These are phyloP conservation scores for Inonotus hispidus DNA, from an alignment of 1,284 basidiomycete species.

Conservation along the genomic window DNA sequence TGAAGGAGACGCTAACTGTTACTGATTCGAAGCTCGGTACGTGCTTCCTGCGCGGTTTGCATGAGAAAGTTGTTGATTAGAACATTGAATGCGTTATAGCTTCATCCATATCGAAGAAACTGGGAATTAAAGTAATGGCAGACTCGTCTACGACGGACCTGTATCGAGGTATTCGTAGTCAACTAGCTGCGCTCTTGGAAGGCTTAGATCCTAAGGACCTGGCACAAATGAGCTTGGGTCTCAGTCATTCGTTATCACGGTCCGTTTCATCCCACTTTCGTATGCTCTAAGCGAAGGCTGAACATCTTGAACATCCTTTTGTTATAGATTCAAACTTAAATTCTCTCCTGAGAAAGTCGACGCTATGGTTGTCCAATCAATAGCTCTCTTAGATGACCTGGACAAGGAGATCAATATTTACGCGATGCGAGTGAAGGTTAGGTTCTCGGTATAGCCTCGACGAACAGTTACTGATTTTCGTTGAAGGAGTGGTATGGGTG, in stretches of 20 bases:
- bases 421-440: slow-evolving; percentile 95
- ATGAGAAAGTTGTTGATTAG: neutral
- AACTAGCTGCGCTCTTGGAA: slow-evolving; percentile 83
- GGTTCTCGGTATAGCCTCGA: neutral
- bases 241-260: slow-evolving; percentile 94
- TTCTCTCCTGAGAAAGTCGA: slow-evolving; percentile 99
- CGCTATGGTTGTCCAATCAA: slow-evolving; percentile 99
- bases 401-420: slow-evolving; percentile 99
- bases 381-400: slow-evolving; percentile 95
- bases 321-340: slow-evolving; percentile 92
- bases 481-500: slow-evolving; percentile 97
- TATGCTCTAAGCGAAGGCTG: neutral
- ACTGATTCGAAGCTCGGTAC: slow-evolving; percentile 88
- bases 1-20: slow-evolving; percentile 84
- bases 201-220: slow-evolving; percentile 94
- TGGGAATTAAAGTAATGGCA: slow-evolving; percentile 83
- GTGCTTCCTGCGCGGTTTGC: slow-evolving; percentile 28
- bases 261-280: slow-evolving; percentile 29
- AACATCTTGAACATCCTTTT: neutral
- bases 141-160: slow-evolving; percentile 72
- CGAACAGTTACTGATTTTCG: slow-evolving; percentile 12
- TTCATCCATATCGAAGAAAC: slow-evolving; percentile 87
- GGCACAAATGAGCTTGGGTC: slow-evolving; percentile 95
- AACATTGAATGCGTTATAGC: slow-evolving; percentile 31
- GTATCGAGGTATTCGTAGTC: slow-evolving; percentile 92